These are phyloP conservation scores for Suillus spraguei DNA, from an alignment of 768 basidiomycete genomes.

Conservation along the genomic window DNA sequence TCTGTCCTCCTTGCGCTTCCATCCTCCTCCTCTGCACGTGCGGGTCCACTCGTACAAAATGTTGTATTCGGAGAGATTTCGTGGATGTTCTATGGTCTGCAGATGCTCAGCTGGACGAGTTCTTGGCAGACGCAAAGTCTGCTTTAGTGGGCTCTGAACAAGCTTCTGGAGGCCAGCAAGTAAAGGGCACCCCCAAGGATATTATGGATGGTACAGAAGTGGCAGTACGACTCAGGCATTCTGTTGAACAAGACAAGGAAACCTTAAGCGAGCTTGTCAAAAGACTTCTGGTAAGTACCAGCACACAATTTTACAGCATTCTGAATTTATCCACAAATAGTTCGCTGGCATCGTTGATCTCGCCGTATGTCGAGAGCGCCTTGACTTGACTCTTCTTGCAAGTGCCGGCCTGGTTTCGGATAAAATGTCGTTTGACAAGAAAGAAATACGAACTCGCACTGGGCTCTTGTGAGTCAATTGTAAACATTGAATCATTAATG, in stretches of 20 bases:
- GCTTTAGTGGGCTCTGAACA: conserved; percentile 37
- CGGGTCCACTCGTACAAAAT: conserved; percentile 41
- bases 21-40: conserved; percentile 59
- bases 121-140: conserved; percentile 55
- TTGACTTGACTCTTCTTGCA: conserved; percentile 67
- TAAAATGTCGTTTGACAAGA: conserved; percentile 67
- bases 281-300: conserved; percentile 53
- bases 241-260: conserved; percentile 65
- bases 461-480: conserved; percentile 69
- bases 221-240: conserved; percentile 49
- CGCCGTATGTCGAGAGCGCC: conserved; percentile 68
- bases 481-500: conserved; percentile 2
- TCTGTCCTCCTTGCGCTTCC: conserved; percentile 63
- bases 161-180: conserved; percentile 29
- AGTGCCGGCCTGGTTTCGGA: conserved; percentile 71
- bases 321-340: conserved; percentile 38
- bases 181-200: conserved; percentile 24
- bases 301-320: conserved; percentile 1
- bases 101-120: conserved; percentile 77
- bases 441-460: conserved; percentile 79
- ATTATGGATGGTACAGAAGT: conserved; percentile 17
- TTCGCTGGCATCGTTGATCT: conserved; percentile 57
- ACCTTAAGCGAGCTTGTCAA: conserved; percentile 59
- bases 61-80: conserved; percentile 64
- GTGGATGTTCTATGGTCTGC: conserved; percentile 84